Base-by-base conservation (phyloP, 1,284 basidiomycete genomes). In the Rhodotorula sp. region DNA sequence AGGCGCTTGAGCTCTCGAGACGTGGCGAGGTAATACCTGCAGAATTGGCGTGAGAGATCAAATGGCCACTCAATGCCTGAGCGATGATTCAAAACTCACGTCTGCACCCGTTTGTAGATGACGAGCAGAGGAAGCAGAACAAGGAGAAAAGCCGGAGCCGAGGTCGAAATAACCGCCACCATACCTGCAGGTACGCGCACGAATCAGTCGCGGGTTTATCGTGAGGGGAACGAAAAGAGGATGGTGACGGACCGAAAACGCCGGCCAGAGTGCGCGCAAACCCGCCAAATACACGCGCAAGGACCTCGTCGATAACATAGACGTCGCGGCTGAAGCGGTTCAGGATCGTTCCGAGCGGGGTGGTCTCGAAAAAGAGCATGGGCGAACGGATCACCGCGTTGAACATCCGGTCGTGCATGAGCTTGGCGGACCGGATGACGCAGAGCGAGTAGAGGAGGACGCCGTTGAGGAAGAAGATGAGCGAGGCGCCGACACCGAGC, bases 321-420 rank as follows among this genome's bases (percentile, higher is more conserved):
- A 91, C 88, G 80, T 99, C 96, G 8, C 93, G 88, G 21, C 92
- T 92, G 83, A 98, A 98, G 49, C 97, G 82, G 80, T 95, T 95
- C 67, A 94, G 80, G 58, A 92, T 88, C 3, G 75, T 76, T 12
- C 78, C 77, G 48, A 78, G 65, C 16, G 79, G 71, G 80, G 84
- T 63, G 80, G 79, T 67, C 72, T 79, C 93, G 79, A 96, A 97
- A 84, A 93, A 97, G 74, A 87, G 88, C 78, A 96, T 83, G 0
- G 93, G 93, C 2, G 91, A 89, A 56, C 86, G 87, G 84, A 97
- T 88, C 39, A 97, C 86, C 1, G 91, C 86, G 46, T 87, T 49
- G 75, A 83, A 81, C 66, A 79, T 80, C 39, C 79, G 70, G 77
- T 95, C 91, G 79, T 96, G 93, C 74, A 95, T 84, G 67, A 85